These are phyloP conservation scores for Coniferiporia sulphurascens DNA, from an alignment of 1,284 basidiomycete genomes.

Conservation along the genomic window DNA sequence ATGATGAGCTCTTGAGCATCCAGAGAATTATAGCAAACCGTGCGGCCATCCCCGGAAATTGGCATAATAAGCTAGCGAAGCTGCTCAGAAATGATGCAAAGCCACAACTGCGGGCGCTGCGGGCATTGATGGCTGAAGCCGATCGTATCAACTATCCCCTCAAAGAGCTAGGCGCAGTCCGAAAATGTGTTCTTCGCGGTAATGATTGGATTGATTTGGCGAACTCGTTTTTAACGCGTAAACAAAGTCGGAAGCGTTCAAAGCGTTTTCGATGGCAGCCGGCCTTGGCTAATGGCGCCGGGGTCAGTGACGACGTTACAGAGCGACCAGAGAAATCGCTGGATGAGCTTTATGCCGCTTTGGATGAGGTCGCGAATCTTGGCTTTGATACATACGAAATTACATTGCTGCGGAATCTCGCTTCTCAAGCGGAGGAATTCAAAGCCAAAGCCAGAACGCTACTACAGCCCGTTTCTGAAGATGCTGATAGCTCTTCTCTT, in stretches of 20 bases:
- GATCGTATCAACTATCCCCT: constrained; percentile 78
- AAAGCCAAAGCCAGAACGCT: constrained; percentile 49
- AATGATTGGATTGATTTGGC: constrained; percentile 82
- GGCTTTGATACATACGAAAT: constrained; percentile 82
- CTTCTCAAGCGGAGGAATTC: constrained; percentile 62
- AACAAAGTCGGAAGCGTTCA: constrained; percentile 70
- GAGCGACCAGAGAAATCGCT: constrained; percentile 66
- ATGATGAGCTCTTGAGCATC: constrained; percentile 72
- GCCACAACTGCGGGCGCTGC: constrained; percentile 72
- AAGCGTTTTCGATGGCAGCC: constrained; percentile 54
- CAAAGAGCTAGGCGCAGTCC: constrained; percentile 66
- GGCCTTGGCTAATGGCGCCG: constrained; percentile 27
- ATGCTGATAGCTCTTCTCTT: constrained; percentile 49
- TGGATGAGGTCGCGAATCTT: constrained; percentile 67
- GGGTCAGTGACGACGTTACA: constrained; percentile 46
- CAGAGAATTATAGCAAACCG: constrained; percentile 63
- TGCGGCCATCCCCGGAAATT: constrained; percentile 69
- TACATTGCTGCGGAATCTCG: constrained; percentile 48
- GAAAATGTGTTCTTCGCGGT: constrained; percentile 75
- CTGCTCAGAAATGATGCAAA: constrained; percentile 63
- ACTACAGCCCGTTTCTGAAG: constrained; percentile 33
- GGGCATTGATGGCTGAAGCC: constrained; percentile 78
- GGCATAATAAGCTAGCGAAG: constrained; percentile 69
- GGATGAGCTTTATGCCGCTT: constrained; percentile 60
- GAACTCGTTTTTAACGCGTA: constrained; percentile 65